phyloP scores from a whole-genome alignment of 176 grass and related monocot genomes.

The Canna indica region DNA sequence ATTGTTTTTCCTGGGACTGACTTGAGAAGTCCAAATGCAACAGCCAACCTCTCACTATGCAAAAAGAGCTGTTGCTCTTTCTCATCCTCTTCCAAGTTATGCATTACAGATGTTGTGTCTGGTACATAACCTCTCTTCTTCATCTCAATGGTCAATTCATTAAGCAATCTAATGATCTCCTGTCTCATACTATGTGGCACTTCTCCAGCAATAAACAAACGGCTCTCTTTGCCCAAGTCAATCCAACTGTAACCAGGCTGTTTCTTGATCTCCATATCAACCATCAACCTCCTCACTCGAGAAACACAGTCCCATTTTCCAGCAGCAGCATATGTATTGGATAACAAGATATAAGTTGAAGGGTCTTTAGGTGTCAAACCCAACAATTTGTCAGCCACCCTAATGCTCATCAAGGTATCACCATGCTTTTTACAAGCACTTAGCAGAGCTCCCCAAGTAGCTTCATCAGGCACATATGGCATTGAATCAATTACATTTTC shows the following conservation, averaged over 20 bases:
- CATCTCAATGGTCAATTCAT: conserved; percentile 42
- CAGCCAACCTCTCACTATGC: conserved; percentile 83
- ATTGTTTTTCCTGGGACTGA: conserved; percentile 52
- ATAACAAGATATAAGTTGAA: conserved; percentile 82
- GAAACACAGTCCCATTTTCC: conserved; percentile 59
- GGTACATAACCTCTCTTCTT: conserved; percentile 69
- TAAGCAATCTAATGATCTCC: conserved; percentile 51
- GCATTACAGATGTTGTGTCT: conserved; percentile 81
- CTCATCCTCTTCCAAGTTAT: conserved; percentile 87
- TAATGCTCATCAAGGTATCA: conserved; percentile 44
- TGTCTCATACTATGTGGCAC: conserved; percentile 41
- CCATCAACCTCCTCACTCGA: conserved; percentile 53
- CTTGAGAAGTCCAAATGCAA: conserved; percentile 65
- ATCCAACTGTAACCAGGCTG: conserved; percentile 67
- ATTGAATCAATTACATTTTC: conserved; percentile 55
- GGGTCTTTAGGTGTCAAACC: conserved; percentile 49
- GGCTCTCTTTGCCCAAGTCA: conserved; percentile 51
- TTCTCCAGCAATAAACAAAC: conserved; percentile 55
- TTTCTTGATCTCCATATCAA: conserved; percentile 47
- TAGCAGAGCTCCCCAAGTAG: conserved; percentile 56
- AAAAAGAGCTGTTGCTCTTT: conserved; percentile 74
- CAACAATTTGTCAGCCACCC: conserved; percentile 55
- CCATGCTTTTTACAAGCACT: conserved; percentile 80
- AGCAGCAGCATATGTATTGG: conserved; percentile 68
- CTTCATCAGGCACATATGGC: conserved; percentile 65